Base-by-base conservation (phyloP, 441 rosid species). In the Omphalea diandra region DNA sequence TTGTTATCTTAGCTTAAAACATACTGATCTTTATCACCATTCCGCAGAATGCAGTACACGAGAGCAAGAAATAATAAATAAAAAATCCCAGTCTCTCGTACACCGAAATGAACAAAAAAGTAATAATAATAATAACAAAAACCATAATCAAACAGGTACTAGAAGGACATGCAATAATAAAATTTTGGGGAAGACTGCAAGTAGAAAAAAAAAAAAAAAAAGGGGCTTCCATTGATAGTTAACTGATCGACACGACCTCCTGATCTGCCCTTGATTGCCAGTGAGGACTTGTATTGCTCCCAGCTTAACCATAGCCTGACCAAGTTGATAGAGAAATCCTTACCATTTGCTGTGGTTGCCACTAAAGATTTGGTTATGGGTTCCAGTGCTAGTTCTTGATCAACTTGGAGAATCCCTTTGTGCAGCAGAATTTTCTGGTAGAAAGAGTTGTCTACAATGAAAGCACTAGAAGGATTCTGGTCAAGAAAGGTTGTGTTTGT, bases 251-350 rank as follows among this genome's bases (percentile, higher is more conserved):
- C 95, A 89, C 2, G 77, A 69, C 40, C 10, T 82, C 81, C 90
- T 82, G 3, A 87, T 76, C 82, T 89, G 86, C 12, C 84, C 84
- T 10, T 69, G 65, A 6, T 50, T 7, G 27, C 69, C 77, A 2
- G 54, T 50, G 50, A 75, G 79, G 56, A 79, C 74, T 6, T 70
- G 65, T 17, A 82, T 56, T 0, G 58, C 40, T 59, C 91, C 94
- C 77, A 87, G n/a, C 44, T 81, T 86, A 43, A 83, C 78, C 96
- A 88, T 84, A 14, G 90, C 90, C 38, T 29, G 35, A 20, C 85
- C 91, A 73, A 90, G 85, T 36, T 64, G 20, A 36, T 20, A 18
- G 63, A 10, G 75, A 90, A 88, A 49, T 81, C 73, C 27, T 35
- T 6, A 49, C 81, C 43, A 0, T 11, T 59, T 18, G 85, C 85